Evolutionary conservation across 2,329 filamentous ascomycete genomes (phyloP), one percentile per base, ranked within the genome.

Genomic region (Dryadomyces quercus-mongolicae): DNA sequence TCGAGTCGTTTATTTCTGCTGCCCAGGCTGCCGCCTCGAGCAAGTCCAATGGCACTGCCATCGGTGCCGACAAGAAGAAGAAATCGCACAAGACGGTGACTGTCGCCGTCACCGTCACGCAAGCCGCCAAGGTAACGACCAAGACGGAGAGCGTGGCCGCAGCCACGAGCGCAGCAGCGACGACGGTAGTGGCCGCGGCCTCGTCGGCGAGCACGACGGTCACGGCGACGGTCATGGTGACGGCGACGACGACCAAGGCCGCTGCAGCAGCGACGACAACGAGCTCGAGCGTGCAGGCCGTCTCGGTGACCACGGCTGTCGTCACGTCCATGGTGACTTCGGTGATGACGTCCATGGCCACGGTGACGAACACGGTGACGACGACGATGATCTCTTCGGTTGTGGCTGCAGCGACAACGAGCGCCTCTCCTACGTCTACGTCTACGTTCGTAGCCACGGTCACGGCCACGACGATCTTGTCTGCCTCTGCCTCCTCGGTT

Each of bases 71-170:
- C 13, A 31, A 8, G 21, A 8, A 8, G 12, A 31, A 34, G 40
- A 22, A 12, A 10, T 34, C 5, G 13, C 18, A 46, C 13, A 45
- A 44, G 5, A 55, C 55, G 2, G 53, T 57, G n/a, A 58, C 53
- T 1, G 15, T 52, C 49, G 36, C 50, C 5, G 40, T 51, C 10
- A 52, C 42, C 38, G 38, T 54, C 25, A 54, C 52, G 10, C 40
- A 31, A 13, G 38, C 47, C n/a, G 52, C n/a, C 31, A n/a, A n/a
- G 47, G 18, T 20, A 15, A 36, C 16, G n/a, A 38, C 31, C 48
- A 31, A 48, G 34, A 20, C 8, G 21, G 15, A 13, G 18, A 48
- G 22, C 45, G 7, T 10, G 13, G 21, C 20, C 42, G n/a, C 40
- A 5, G 40, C 40, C 40, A 18, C 40, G 8, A 16, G 9, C 12